Evolutionary conservation across 139 green algal genomes (phyloP), one percentile per base, ranked within the genome.

Genomic region (Pseudopediastrum boryanum): DNA sequence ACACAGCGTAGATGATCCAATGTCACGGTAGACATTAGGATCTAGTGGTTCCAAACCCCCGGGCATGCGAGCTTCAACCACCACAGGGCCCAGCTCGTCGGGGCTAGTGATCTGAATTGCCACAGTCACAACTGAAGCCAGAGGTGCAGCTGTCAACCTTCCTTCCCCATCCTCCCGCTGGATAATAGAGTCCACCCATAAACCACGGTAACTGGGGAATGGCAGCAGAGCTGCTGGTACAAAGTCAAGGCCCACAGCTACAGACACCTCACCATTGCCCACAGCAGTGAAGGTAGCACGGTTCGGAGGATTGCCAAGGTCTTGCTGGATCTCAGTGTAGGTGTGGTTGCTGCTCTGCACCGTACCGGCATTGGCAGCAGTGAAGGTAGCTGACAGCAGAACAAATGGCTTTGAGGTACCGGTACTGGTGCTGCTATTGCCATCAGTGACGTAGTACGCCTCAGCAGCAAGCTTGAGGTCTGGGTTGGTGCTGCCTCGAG

Each of bases 41-140:
- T 93, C 86, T 7, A 91, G 25, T 8, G 89, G 87, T 64, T 94
- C 89, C 68, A 94, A 81, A 1, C 89, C 89, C 3, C 50, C 89
- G 3, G 87, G 84, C 74, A 88, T 83, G 43, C 87, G 78, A 4
- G 86, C 84, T 31, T 80, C 69, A 43, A 91, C 43, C 42, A 78
- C 78, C 4, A 89, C 83, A 0, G 51, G n/a, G 42, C 64, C 62
- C n/a, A 92, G 71, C 42, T 84, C 84, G 56, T 94, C 89, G 27
- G 86, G 84, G 4, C 64, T 85, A 7, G 85, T 89, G 25, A 92
- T 56, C 84, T 94, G 85, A 44, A 92, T 74, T 1, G 81, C 82
- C 4, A 89, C 35, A 0, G 73, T 64, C 16, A 94, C 83, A 54
- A 89, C 6, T 8, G 73, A 62, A n/a, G 80, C 88, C 25, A 90